Conservation (phyloP, 768 basidiomycete species). For the Tricholoma saponaceum region DNA sequence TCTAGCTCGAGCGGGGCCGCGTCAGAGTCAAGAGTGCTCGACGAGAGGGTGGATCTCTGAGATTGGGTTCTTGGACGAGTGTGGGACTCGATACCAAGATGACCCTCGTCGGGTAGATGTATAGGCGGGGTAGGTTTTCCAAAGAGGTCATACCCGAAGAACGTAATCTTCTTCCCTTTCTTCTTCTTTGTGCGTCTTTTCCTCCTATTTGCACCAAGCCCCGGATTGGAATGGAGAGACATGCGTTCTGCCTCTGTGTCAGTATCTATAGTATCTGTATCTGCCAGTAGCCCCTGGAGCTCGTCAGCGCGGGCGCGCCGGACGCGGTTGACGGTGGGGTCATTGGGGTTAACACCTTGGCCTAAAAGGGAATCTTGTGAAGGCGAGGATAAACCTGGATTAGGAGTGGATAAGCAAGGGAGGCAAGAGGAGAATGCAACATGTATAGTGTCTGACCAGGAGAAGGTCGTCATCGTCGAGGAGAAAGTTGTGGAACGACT, state of each 20-base stretch:
- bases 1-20: slow-evolving; percentile 54
- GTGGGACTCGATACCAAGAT: not conserved
- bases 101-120: slow-evolving; percentile 43
- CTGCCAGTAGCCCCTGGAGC: slow-evolving; percentile 35
- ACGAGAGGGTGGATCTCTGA: slow-evolving; percentile 17
- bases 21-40: slow-evolving; percentile 60
- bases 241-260: slow-evolving; percentile 59
- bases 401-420: slow-evolving; percentile 41
- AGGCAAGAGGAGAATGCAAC: slow-evolving; percentile 59
- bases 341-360: slow-evolving; percentile 5
- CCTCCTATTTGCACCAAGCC: slow-evolving; percentile 22
- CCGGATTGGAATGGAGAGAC: slow-evolving; percentile 62
- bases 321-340: slow-evolving; percentile 29
- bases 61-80: not conserved
- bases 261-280: slow-evolving; percentile 29
- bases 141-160: slow-evolving; percentile 68
- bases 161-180: slow-evolving; percentile 37
- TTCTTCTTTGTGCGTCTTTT: slow-evolving; percentile 21
- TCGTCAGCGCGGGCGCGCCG: slow-evolving; percentile 34
- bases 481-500: too few relatives aligned
- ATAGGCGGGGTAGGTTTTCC: slow-evolving; percentile 50
- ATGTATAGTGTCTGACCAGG: slow-evolving; percentile 59
- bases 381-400: slow-evolving; percentile 8
- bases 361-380: slow-evolving; percentile 20
- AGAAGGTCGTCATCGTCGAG: slow-evolving; percentile 23